These are phyloP conservation scores for Vanderwaltozyma tropicalis DNA, from an alignment of 805 yeast species.

Conservation along the genomic window DNA sequence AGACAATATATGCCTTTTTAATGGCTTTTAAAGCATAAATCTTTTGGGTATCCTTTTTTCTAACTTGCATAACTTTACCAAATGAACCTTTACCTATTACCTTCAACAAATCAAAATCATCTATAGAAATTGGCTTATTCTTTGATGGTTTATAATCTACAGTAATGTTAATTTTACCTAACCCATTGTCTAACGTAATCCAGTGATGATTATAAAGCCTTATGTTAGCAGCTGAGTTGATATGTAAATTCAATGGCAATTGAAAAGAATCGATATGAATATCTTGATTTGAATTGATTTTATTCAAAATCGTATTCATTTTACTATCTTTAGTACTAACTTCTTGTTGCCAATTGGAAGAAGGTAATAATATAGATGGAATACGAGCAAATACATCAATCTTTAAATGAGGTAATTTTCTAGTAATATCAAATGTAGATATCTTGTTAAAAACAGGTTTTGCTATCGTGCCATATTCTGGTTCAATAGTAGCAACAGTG, in stretches of 20 bases:
- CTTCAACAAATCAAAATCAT: conserved; percentile 82
- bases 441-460: conserved; percentile 78
- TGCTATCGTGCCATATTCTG: conserved; percentile 67
- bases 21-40: conserved; percentile 88
- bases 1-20: conserved; percentile 84
- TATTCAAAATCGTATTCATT: conserved; percentile 18
- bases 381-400: conserved; percentile 69
- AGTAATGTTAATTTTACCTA: conserved; percentile 47
- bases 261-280: conserved; percentile 63
- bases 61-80: conserved; percentile 97
- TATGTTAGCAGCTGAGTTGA: conserved; percentile 35
- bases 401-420: conserved; percentile 47
- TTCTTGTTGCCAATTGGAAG: conserved; percentile 25
- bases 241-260: conserved; percentile 44
- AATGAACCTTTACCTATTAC: conserved; percentile 96
- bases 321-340: conserved; percentile 12
- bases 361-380: conserved; percentile 49
- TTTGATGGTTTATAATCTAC: conserved; percentile 57
- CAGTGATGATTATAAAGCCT: conserved; percentile 60
- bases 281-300: conserved; percentile 42
- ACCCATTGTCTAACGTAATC: conserved; percentile 29
- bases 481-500: conserved; percentile 77
- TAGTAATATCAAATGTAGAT: conserved; percentile 77
- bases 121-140: conserved; percentile 64
- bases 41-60: conserved; percentile 86